Evolutionary conservation across 352 stramenopile genomes (phyloP).

Genomic region (Saprolegnia parasitica): DNA sequence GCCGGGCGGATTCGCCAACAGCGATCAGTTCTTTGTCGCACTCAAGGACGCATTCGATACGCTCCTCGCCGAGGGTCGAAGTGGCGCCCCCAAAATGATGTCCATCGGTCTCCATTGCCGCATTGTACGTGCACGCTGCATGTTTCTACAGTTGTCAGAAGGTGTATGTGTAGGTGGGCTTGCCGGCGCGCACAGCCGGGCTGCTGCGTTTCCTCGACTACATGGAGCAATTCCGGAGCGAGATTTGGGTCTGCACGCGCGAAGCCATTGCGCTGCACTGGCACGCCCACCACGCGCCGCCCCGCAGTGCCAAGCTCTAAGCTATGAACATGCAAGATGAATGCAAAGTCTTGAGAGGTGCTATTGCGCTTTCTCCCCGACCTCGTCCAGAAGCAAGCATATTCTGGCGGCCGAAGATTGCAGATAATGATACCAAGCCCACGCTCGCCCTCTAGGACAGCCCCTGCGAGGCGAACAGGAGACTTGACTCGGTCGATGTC

Average conservation of each 20-base stretch:
- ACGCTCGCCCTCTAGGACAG: too few species aligned
- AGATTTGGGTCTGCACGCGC: constrained; percentile 91
- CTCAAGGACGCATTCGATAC: constrained; percentile 89
- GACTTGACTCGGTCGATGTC: too few species aligned
- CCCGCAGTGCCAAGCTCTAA: constrained; percentile 43
- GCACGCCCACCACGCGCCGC: constrained; percentile 85
- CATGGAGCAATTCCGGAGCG: constrained; percentile 75
- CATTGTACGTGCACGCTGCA: constrained; percentile 35
- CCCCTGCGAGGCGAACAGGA: too few species aligned
- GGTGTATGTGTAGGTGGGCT: constrained; percentile 53
- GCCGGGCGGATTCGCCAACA: constrained; percentile 87
- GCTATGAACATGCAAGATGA: background rate
- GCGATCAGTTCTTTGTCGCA: constrained; percentile 91
- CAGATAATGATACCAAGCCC: too few species aligned
- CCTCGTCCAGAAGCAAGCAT: too few species aligned
- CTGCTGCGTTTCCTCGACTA: constrained; percentile 93
- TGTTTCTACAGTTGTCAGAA: background rate
- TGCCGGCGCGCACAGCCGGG: constrained; percentile 84
- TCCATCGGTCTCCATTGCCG: constrained; percentile 92
- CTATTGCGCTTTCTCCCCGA: too few species aligned
- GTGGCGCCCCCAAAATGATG: constrained; percentile 93
- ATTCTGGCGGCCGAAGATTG: too few species aligned
- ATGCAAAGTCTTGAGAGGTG: too few species aligned
- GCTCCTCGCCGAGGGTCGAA: constrained; percentile 84
- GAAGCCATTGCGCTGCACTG: constrained; percentile 94